Conservation (phyloP, 352 stramenopile genomes). For the Thalassiosira mediterranea region DNA sequence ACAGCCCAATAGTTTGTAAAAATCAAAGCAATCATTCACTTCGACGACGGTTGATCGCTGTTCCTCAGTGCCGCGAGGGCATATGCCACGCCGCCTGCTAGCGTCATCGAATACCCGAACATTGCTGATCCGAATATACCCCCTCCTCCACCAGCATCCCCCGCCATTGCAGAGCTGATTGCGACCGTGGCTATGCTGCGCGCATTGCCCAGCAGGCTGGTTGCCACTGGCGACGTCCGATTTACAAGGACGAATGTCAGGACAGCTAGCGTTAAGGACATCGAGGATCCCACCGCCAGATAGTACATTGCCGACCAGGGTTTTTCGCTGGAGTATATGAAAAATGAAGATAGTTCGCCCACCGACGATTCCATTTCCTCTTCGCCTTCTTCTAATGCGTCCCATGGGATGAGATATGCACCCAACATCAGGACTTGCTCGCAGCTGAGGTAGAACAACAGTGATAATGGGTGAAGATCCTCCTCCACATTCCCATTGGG, state of each 20-base stretch:
- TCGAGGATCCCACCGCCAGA: slow-evolving; percentile 24
- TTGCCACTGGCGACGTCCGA: slow-evolving; percentile 42
- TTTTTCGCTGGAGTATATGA: slow-evolving; percentile 30
- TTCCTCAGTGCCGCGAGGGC: slow-evolving; percentile 23
- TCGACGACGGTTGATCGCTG: too few relatives aligned
- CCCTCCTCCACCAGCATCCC: background rate
- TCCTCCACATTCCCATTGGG: background rate
- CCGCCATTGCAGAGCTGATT: slow-evolving; percentile 17
- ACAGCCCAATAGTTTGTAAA: too few relatives aligned
- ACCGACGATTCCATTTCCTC: background rate
- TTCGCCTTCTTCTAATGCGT: background rate
- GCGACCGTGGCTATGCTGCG: slow-evolving; percentile 43
- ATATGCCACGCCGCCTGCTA: slow-evolving; percentile 33
- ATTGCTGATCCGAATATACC: slow-evolving; percentile 4
- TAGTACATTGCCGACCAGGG: slow-evolving; percentile 14
- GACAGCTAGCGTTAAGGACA: slow-evolving; percentile 30
- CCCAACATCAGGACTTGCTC: slow-evolving; percentile 44
- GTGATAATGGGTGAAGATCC: slow-evolving; percentile 43
- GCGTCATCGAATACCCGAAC: slow-evolving; percentile 29
- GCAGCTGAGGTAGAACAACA: slow-evolving; percentile 50
- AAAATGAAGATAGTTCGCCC: slow-evolving; percentile 31
- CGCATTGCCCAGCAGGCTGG: slow-evolving; percentile 42
- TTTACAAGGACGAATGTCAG: slow-evolving; percentile 44
- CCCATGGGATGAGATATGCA: slow-evolving; percentile 24
- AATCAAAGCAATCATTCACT: too few relatives aligned